Conservation (phyloP, 306 rosid genomes). For the Chamaecrista fasciculata region DNA sequence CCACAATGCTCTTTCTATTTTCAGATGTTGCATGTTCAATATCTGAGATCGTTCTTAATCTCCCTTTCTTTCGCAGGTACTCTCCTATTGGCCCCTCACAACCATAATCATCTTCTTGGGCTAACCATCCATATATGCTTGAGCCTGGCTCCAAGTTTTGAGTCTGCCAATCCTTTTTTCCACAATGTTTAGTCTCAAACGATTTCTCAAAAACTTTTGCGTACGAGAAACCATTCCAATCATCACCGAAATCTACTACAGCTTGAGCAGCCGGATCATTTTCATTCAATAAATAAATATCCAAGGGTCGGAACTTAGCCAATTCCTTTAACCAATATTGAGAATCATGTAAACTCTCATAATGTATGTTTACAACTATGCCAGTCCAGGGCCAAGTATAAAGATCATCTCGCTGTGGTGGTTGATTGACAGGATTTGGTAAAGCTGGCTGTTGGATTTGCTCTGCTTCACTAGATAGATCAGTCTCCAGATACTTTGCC, state of each 20-base stretch:
- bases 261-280: constrained; percentile 42
- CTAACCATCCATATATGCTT: constrained; percentile 80
- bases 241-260: constrained; percentile 53
- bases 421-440: constrained; percentile 37
- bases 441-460: constrained; percentile 39
- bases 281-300: constrained; percentile 38
- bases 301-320: constrained; percentile 52
- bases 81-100: constrained; percentile 70
- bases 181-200: constrained; percentile 46
- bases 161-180: constrained; percentile 67
- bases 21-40: constrained; percentile 72
- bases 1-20: constrained; percentile 61
- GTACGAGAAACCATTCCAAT: constrained; percentile 81
- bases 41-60: constrained; percentile 72
- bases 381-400: constrained; percentile 99
- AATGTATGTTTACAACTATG: constrained; percentile 54
- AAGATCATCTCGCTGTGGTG: constrained; percentile 47
- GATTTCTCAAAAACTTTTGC: constrained; percentile 70
- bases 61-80: constrained; percentile 75
- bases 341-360: constrained; percentile 39
- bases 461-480: constrained; percentile 60
- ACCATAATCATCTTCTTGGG: constrained; percentile 71
- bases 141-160: constrained; percentile 38
- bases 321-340: constrained; percentile 59
- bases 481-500: constrained; percentile 67